These are phyloP conservation scores for Phytophthora tentaculata DNA, from an alignment of 352 stramenopile genomes.

Conservation along the genomic window DNA sequence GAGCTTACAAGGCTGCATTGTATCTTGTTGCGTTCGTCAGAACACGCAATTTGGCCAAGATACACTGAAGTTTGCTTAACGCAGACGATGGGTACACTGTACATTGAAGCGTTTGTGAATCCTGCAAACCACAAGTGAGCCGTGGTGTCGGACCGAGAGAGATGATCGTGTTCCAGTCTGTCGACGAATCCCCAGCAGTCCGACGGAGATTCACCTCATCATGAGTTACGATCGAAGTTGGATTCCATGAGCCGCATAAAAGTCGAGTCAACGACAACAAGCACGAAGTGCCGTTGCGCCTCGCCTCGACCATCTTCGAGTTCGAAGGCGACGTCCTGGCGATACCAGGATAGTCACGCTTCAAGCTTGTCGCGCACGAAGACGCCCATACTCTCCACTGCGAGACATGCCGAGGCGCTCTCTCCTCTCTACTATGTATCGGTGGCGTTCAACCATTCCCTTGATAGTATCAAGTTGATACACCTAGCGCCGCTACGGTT, in stretches of 20 bases:
- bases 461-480: no score
- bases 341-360: conserved; percentile 21
- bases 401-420: conserved; percentile 22
- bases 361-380: conserved; percentile 11
- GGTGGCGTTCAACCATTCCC: background rate
- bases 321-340: conserved; percentile 4
- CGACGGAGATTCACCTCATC: no score
- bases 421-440: background rate
- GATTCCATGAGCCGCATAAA: no score
- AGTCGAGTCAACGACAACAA: no score
- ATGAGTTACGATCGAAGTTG: no score
- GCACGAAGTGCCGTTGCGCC: conserved; percentile 4
- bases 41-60: conserved; percentile 12
- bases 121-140: background rate
- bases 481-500: no score
- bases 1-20: no score
- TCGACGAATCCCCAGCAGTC: conserved; percentile 3
- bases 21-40: conserved; percentile 14
- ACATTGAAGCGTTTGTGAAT: conserved; percentile 23
- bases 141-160: conserved; percentile 24
- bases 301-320: background rate
- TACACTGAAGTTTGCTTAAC: conserved; percentile 15
- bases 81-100: conserved; percentile 25
- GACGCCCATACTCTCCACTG: conserved; percentile 24
- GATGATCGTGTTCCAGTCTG: background rate